A percentile compares a stretch with the other conserved stretches of the same genome.
phyloP scores from a whole-genome alignment of 805 yeast species.

The Groenewaldozyma tartarivorans region DNA sequence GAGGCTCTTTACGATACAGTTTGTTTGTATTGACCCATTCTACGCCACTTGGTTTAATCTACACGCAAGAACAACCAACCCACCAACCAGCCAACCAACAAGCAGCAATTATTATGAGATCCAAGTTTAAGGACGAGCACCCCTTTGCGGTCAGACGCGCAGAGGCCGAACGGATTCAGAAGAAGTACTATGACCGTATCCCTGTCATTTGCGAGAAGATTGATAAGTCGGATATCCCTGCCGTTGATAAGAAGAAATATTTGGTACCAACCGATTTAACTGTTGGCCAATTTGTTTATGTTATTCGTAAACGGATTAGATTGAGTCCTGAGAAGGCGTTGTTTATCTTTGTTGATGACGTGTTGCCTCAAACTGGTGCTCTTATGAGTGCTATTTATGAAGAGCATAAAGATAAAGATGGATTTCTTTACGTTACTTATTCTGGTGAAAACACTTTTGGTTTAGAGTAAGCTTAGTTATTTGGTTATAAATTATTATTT shows the following conservation, averaged over 20 bases:
- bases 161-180: constrained; percentile 83
- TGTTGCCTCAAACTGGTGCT: constrained; percentile 96
- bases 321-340: constrained; percentile 97
- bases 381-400: constrained; percentile 90
- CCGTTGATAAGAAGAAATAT: constrained; percentile 94
- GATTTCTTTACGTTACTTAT: constrained; percentile 89
- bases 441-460: constrained; percentile 99
- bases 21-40: no score
- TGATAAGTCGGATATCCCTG: constrained; percentile 91
- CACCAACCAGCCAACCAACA: no score
- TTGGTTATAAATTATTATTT: background rate
- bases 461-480: no score
- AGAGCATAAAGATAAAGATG: constrained; percentile 96
- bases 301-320: constrained; percentile 90
- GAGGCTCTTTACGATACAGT: no score
- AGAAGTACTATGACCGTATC: constrained; percentile 82
- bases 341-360: constrained; percentile 93
- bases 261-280: constrained; percentile 93
- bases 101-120: no score
- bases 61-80: no score
- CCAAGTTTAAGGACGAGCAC: constrained; percentile 91
- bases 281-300: constrained; percentile 97
- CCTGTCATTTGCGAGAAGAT: constrained; percentile 98
- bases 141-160: constrained; percentile 93
- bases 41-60: no score